phyloP scores from a whole-genome alignment of 1,284 basidiomycete genomes.

The Trichosporon ovoides region DNA sequence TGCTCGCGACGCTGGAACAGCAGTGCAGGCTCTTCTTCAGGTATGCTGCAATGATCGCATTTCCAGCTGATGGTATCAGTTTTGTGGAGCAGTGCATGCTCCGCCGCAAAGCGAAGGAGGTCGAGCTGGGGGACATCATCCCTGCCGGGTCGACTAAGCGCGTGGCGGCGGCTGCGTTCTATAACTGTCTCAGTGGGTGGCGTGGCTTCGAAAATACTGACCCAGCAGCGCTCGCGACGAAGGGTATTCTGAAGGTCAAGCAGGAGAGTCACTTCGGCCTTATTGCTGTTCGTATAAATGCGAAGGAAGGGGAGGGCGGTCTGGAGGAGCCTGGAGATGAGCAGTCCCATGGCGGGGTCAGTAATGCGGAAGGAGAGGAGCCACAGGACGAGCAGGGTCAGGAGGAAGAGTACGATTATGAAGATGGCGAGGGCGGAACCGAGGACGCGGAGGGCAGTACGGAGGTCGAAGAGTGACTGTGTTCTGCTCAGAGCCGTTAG shows the following conservation, averaged over 20 bases:
- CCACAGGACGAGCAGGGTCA: no score
- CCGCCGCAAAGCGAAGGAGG: conserved; percentile 55
- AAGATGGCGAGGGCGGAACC: no score
- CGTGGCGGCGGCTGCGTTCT: conserved; percentile 37
- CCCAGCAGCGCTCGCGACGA: conserved; percentile 38
- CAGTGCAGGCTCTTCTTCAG: conserved; percentile 39
- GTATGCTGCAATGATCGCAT: conserved; percentile 19
- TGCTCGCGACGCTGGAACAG: conserved; percentile 35
- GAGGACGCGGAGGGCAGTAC: no score
- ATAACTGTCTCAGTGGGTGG: conserved; percentile 42
- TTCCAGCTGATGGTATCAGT: conserved; percentile 21
- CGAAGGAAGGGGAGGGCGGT: background rate
- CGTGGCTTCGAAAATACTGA: background rate
- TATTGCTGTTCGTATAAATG: conserved; percentile 26
- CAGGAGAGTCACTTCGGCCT: conserved; percentile 22
- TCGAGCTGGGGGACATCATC: conserved; percentile 56
- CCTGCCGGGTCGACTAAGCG: conserved; percentile 15
- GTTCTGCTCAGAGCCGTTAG: no score
- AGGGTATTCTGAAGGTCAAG: conserved; percentile 26
- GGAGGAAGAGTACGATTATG: background rate
- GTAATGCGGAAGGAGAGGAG: no score
- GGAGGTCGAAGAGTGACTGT: no score
- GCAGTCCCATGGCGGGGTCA: background rate
- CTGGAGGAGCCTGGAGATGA: background rate
- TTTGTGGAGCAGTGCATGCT: conserved; percentile 28